Evolutionary conservation across 2,329 filamentous ascomycete genomes (phyloP), one percentile per base, ranked within the genome.

Genomic region (Ophiostoma tasmaniense): DNA sequence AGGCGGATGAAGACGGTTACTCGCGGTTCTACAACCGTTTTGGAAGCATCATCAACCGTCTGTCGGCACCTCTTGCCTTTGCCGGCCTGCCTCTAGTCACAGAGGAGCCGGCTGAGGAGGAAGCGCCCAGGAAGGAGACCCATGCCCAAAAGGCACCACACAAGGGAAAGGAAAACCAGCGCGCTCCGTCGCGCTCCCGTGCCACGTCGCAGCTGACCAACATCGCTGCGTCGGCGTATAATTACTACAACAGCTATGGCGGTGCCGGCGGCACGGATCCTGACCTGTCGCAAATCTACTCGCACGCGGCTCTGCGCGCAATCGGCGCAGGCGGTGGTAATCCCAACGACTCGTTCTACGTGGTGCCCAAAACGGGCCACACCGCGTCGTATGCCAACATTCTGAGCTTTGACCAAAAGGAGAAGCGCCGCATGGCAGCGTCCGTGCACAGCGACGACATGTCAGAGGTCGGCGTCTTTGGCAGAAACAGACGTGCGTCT

Each of bases 311-410:
- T 3, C 84, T 98, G 68, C 86, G 89, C 67, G 92, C 93, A 0
- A 84, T 97, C 59, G 84, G 87, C 25, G 88, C 91, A 69, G 33
- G 61, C 33, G 66, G 67, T 55, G 81, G 85, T 20, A 65, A 65
- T 22, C 22, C 64, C 35, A 86, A 84, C 70, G 90, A 91, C 74
- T 95, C 91, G 10, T 99, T 99, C 80, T 98, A 97, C 77, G 90
- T 98, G 1, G 95, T 99, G 0, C 95, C 94, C 3, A 91, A 91
- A 0, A 92, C 91, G 22, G 94, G 95, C 5, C 93, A 94, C 72
- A 97, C 93, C 2, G 90, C 93, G 71, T 95, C 93, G 0, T 99
- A 98, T 76, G 93, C 95, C 62, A 93, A 90, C 71, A 97, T 99
- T 67, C 81, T 97, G 25, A 89, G 82, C 59, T 89, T 87, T 73